Evolutionary conservation across 2,329 filamentous ascomycete species (phyloP).

Genomic region (Didymella pinodella): DNA sequence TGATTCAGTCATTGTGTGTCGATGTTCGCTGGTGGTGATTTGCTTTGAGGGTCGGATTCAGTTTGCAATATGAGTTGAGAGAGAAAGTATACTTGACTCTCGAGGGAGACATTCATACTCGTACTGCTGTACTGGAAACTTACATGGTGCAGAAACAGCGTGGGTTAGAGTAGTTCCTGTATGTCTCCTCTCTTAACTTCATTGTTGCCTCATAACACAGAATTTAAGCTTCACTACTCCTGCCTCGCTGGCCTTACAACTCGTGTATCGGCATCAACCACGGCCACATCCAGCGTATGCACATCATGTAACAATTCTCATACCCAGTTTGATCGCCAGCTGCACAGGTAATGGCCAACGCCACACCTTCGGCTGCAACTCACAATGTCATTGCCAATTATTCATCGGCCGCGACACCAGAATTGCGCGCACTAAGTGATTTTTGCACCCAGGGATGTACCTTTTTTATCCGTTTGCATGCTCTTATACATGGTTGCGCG

Average conservation of each 20-base stretch:
- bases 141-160: neutral
- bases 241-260: neutral
- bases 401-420: too few relatives aligned
- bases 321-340: too few relatives aligned
- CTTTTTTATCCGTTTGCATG: too few relatives aligned
- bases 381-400: too few relatives aligned
- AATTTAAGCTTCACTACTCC: neutral
- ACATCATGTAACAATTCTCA: too few relatives aligned
- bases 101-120: neutral
- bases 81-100: neutral
- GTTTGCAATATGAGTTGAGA: neutral
- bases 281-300: too few relatives aligned
- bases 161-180: neutral
- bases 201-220: neutral
- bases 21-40: neutral
- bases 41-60: neutral
- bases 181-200: neutral
- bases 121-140: neutral
- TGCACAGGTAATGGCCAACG: too few relatives aligned
- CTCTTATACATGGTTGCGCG: too few relatives aligned
- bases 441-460: too few relatives aligned
- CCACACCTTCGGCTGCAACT: too few relatives aligned
- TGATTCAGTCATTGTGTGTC: neutral
- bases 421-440: too few relatives aligned
- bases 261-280: too few relatives aligned